Conservation (phyloP, 2,329 filamentous ascomycete species). For the Curvularia sp. region DNA sequence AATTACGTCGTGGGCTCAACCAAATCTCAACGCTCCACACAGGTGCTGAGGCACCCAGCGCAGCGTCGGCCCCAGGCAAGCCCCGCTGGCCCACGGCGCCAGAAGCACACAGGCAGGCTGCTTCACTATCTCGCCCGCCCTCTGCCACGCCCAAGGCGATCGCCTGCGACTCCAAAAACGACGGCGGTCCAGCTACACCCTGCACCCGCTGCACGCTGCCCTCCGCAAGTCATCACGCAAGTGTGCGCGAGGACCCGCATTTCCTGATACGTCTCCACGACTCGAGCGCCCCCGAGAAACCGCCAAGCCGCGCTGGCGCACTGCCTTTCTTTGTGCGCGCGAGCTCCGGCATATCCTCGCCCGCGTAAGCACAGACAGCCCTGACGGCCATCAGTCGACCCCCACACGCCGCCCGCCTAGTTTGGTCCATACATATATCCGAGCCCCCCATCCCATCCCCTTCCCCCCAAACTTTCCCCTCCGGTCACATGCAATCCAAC, state of each 20-base stretch:
- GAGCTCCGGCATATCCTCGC: constrained; percentile 34
- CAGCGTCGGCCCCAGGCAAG: constrained; percentile 17
- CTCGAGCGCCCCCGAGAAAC: constrained; percentile 21
- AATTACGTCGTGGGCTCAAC: constrained; percentile 25
- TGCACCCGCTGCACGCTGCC: constrained; percentile 28
- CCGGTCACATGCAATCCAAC: constrained; percentile 52
- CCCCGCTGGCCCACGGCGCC: constrained; percentile 19
- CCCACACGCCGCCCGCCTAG: constrained; percentile 39
- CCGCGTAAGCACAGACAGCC: constrained; percentile 41
- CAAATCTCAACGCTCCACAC: constrained; percentile 26
- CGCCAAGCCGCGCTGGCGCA: constrained; percentile 30
- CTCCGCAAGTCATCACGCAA: constrained; percentile 29
- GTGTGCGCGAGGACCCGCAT: constrained; percentile 27
- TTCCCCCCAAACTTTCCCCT: constrained; percentile 46
- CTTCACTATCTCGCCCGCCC: constrained; percentile 13
- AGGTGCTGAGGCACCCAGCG: constrained; percentile 12
- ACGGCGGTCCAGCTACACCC: constrained; percentile 16
- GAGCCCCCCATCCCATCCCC: constrained; percentile 46
- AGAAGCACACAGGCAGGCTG: not conserved
- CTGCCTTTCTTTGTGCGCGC: constrained; percentile 34
- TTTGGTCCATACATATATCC: constrained; percentile 46
- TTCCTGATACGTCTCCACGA: constrained; percentile 30
- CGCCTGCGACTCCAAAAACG: constrained; percentile 13
- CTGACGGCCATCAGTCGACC: constrained; percentile 37
- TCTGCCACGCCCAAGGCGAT: constrained; percentile 5